Percentiles rank a stretch among this genome's conserved stretches.
These are phyloP conservation scores for Thamnidium elegans DNA, from an alignment of 192 early-diverging fungal species.

Conservation along the genomic window DNA sequence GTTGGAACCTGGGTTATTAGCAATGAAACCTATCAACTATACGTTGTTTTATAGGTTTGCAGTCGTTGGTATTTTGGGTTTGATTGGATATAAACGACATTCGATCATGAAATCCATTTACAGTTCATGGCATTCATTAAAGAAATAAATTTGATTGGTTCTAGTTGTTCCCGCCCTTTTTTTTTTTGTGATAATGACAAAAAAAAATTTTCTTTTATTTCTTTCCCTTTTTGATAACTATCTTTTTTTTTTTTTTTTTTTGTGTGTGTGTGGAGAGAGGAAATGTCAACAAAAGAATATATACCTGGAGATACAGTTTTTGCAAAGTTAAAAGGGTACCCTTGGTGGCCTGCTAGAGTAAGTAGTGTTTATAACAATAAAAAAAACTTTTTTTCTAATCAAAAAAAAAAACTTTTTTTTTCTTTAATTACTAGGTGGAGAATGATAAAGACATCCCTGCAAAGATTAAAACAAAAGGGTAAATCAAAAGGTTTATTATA, in stretches of 20 bases:
- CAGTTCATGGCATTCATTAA: too few species aligned
- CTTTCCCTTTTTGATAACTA: background rate
- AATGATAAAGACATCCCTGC: slow-evolving; percentile 35
- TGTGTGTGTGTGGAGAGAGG: background rate
- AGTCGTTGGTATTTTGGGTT: background rate
- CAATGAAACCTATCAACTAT: background rate
- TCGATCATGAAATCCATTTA: background rate
- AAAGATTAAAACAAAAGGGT: slow-evolving; percentile 34
- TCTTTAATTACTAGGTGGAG: slow-evolving; percentile 33
- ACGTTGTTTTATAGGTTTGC: background rate
- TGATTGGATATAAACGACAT: slow-evolving; percentile 5
- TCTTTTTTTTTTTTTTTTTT: slow-evolving; percentile 15
- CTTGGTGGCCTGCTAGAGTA: slow-evolving; percentile 65
- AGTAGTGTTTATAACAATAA: slow-evolving; percentile 16
- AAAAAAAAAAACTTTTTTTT: background rate
- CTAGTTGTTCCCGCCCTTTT: background rate
- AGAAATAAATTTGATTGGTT: slow-evolving; percentile 5
- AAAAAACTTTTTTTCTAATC: slow-evolving; percentile 2
- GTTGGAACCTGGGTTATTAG: background rate
- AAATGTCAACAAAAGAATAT: slow-evolving; percentile 28
- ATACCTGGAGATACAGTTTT: slow-evolving; percentile 52
- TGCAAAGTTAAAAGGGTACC: slow-evolving; percentile 58
- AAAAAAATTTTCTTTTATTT: slow-evolving; percentile 10
- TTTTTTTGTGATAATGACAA: background rate
- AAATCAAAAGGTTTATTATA: slow-evolving; percentile 37